Base-by-base conservation (phyloP, 2,329 filamentous ascomycete species). In the Epichloe uncinata region DNA sequence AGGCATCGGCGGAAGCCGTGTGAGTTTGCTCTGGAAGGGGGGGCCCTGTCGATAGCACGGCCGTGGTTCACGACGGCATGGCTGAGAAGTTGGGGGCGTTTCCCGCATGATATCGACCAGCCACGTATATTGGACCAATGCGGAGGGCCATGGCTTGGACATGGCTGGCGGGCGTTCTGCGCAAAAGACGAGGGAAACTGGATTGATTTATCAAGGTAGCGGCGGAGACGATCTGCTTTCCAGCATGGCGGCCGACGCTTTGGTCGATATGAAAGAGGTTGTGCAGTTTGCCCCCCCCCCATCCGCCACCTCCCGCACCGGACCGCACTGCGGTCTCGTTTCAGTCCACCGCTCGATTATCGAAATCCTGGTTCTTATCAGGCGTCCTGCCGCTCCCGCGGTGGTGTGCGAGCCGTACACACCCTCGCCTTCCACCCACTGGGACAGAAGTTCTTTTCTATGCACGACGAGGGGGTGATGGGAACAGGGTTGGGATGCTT, bases 111-210 rank as follows among this genome's bases (percentile, higher is more conserved):
- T 70, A 77, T 16, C 74, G 66, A 48, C 66, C 59, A 2, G 58
- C 54, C 36, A 64, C 62, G 58, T 78, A 79, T 1, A 60, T 52
- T 4, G 57, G 55, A 3, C 75, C 74, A 46, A 46, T 71, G 61
- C 7, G 76, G 76, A 22, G 75, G 75, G 75, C 76, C 76, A 79
- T 15, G 78, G 63, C 55, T 71, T 73, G 34, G 86, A 89, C 79
- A 96, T 85, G 44, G 91, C 16, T 16, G 16, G 16, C 16, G 16
- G 16, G 16, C 91, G 58, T 95, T 95, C 58, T 96, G 90, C 22
- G 87, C 69, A 58, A 96, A 96, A 86, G 12, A 84, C 73, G n/a
- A 96, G 78, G 0, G 86, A 85, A 85, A n/a, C 82, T 87, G 3
- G 73, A 65, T 3, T 69, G 73, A 65, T 3, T 69, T 64, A 54